Base-by-base conservation (phyloP, 345 rosid species). In the Salix viminalis region DNA sequence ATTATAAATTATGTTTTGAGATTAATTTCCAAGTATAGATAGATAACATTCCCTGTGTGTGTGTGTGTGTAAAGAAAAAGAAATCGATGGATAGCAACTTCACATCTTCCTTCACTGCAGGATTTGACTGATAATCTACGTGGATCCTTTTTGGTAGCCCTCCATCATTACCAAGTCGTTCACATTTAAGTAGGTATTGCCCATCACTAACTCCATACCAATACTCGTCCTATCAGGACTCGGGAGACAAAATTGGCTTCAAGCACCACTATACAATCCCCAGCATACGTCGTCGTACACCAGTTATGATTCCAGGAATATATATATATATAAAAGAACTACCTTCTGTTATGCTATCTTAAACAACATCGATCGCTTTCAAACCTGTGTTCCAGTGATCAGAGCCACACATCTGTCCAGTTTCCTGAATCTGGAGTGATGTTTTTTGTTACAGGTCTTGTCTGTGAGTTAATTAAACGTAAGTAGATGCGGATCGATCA, bases 121-220 rank as follows among this genome's bases (percentile, higher is more conserved):
- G 19, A 6, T 8, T 52, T 52, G 58, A 52, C 8, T 52, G 23
- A 14, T 14, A 12, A 14, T 46, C 15, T 3, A 46, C 50, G 1
- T 4, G 50, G 50, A 46, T 13, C 5, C 50, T 44, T 44, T 11
- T 4, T 9, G 64, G 58, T n/a, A 74, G 15, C 18, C 39, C 9
- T 64, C 70, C 61, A 61, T 74, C 19, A 14, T 70, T 23, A 28
- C 64, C 4, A 56, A 56, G 12, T 3, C 14, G 62, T 56, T 65
- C 64, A n/a, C 65, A 69, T 41, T 7, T 1, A 36, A 72, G 65
- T 66, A 82, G 74, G 74, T 39, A 41, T 34, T 58, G 28, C 58
- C n/a, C 79, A 28, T 16, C 18, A 37, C 15, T 32, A 13, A n/a
- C 30, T 16, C 37, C 13, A 65, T 24, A 39, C 56, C 32, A 28